A percentile compares a stretch with the other conserved stretches of the same genome.
Conservation (phyloP, 345 rosid genomes). For the Brassica nigra region DNA sequence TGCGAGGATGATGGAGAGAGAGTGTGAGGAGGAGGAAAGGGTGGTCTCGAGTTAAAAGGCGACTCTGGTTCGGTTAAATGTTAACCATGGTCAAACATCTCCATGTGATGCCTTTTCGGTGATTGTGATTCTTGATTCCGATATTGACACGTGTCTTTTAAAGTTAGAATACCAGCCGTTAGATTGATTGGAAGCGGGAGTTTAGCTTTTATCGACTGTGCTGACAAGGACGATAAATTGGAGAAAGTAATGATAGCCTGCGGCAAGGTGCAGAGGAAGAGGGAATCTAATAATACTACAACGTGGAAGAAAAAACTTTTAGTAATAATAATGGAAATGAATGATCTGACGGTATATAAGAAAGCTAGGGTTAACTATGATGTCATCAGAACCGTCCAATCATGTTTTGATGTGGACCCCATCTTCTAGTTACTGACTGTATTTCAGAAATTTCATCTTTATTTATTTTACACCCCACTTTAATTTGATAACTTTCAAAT, state of each 20-base stretch:
- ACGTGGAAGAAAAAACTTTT: neutral
- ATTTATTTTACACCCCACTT: conserved; percentile 17
- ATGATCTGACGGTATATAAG: conserved; percentile 63
- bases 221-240: conserved; percentile 49
- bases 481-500: neutral
- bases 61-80: conserved; percentile 38
- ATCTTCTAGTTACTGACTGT: neutral
- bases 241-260: conserved; percentile 35
- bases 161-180: conserved; percentile 24
- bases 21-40: neutral
- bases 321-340: conserved; percentile 22
- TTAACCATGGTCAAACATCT: conserved; percentile 54
- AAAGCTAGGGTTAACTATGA: conserved; percentile 13
- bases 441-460: neutral
- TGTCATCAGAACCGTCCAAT: conserved; percentile 75
- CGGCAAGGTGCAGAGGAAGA: conserved; percentile 47
- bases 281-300: conserved; percentile 74
- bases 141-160: conserved; percentile 39
- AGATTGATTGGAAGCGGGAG: conserved; percentile 39
- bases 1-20: conserved; percentile 4
- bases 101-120: conserved; percentile 45
- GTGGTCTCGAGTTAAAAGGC: conserved; percentile 32
- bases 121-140: conserved; percentile 34
- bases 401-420: conserved; percentile 41
- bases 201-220: conserved; percentile 44